Percentiles rank a stretch among this genome's conserved stretches.
Evolutionary conservation across 2,329 filamentous ascomycete genomes (phyloP).

Genomic region (Plenodomus tracheiphilus): DNA sequence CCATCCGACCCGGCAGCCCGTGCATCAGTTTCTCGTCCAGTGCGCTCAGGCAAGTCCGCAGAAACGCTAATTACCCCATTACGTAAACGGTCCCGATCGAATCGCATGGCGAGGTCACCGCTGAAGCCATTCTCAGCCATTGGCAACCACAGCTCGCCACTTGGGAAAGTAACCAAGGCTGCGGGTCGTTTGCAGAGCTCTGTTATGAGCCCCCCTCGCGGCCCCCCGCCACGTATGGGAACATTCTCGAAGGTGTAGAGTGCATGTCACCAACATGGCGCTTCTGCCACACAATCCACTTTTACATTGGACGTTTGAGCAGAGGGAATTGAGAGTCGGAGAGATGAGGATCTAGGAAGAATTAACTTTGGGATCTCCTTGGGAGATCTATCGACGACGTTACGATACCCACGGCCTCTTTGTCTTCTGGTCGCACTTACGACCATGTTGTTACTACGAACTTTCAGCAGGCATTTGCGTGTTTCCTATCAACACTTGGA

Average conservation of each 20-base stretch:
- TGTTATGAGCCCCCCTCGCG: constrained; percentile 29
- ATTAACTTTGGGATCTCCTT: constrained; percentile 14
- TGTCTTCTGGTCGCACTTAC: constrained; percentile 21
- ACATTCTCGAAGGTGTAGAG: constrained; percentile 32
- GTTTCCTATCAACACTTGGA: constrained; percentile 28
- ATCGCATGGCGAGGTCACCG: constrained; percentile 28
- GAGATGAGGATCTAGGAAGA: constrained; percentile 20
- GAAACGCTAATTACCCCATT: constrained; percentile 46
- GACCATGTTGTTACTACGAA: constrained; percentile 30
- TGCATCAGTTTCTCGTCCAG: constrained; percentile 40
- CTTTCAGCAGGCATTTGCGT: constrained; percentile 31
- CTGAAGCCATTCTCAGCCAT: constrained; percentile 17
- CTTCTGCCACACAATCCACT: not conserved
- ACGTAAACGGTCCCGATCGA: constrained; percentile 40
- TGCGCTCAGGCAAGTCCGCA: constrained; percentile 44
- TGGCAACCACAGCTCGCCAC: constrained; percentile 26
- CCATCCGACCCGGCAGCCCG: constrained; percentile 42
- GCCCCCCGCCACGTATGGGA: constrained; percentile 38
- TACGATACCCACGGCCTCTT: constrained; percentile 43
- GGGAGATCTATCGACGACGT: constrained; percentile 30
- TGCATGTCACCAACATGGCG: not conserved
- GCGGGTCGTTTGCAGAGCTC: constrained; percentile 31
- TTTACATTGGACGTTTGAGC: not conserved
- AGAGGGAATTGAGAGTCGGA: constrained; percentile 1
- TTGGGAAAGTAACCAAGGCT: constrained; percentile 36